Base-by-base conservation (phyloP, 2,329 filamentous ascomycete genomes). In the Diaporthe sp. region DNA sequence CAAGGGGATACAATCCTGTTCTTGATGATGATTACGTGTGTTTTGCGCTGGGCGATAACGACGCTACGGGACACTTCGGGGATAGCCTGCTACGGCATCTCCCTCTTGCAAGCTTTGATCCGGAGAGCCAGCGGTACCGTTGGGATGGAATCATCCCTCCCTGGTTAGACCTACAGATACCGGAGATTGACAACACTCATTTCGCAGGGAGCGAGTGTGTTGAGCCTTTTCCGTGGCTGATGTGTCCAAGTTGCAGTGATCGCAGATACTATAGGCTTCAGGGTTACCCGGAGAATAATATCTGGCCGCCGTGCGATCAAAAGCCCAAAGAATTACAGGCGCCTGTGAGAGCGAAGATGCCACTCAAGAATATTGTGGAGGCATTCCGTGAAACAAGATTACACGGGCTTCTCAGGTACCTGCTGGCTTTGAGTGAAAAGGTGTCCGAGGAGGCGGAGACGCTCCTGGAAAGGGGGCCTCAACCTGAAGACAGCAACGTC, bases 51-150 rank as follows among this genome's bases (percentile, higher is more conserved):
- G 15, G 3, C 8, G 17, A 63, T 47, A 2, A 28, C 0, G 60
- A 31, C 13, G 13, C 9, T 63, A 8, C 31, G 8, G 15, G 20
- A 8, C n/a, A 31, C 1, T 63, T 47, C 39, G 20, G 39, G 39
- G 25, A 22, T 10, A 13, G 3, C 12, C 4, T 44, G n/a, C 9
- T 28, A 5, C n/a, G 22, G 22, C 34, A 39, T 4, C 1, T 60
- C 20, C 13, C 57, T 8, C 15, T 22, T 10, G 2, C 31, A 0
- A 4, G 9, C 0, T 1, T 1, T 2, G 8, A n/a, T 22, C 1
- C 7, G 9, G 4, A 22, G 17, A 1, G 2, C 13, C 25, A 6
- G 12, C 17, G 55, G 31, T 2, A 1, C 3, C 2, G 34, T 10
- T 60, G 31, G n/a, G 7, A 44, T 6, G 2, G 1, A 20, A 6